Base-by-base conservation (phyloP, 495 filamentous ascomycete genomes). In the Friedmanniomyces endolithicus region DNA sequence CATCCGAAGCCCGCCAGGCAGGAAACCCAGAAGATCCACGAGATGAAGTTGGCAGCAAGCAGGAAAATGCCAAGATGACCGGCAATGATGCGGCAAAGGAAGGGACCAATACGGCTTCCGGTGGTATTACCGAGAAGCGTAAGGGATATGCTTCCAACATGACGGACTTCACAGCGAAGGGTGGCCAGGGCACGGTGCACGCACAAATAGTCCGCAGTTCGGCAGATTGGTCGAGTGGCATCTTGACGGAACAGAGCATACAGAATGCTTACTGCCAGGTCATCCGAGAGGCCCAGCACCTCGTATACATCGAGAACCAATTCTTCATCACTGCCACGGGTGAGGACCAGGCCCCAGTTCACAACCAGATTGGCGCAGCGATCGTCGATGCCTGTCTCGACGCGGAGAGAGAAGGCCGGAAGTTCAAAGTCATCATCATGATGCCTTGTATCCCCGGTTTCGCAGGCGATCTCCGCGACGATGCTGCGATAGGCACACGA, bases 281-380 rank as follows among this genome's bases (percentile, higher is more conserved):
- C 23, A 98, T 96, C 58, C 71, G 80, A 24, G 85, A 84, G 49
- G 90, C 90, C 0, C 69, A 90, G 69, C 87, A 96, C 65, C 95
- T 83, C 64, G 84, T 97, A 45, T 97, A 97, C 70, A 95, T 96
- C 57, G 90, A 96, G 68, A 97, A 97, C 61, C 90, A 97, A 60
- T 95, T 96, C 74, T 96, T 97, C 76, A 92, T 94, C 63, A 94
- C 90, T 11, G 88, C 90, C 9, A 97, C 90, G 0, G 88, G 90
- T 12, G 85, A 90, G 24, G 65, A 94, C 34, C 90, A 96, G 68
- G 68, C 71, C 0, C 90, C 90, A 1, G 80, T 96, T 45, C 81
- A 88, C 64, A 98, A 98, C 67, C 83, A 78, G 14, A 84, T 96
- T 53, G 92, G 92, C 7, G 73, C 73, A 12, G 80, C 92, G 9